Conservation (phyloP, 495 filamentous ascomycete genomes). For the Clavariopsis aquatica region DNA sequence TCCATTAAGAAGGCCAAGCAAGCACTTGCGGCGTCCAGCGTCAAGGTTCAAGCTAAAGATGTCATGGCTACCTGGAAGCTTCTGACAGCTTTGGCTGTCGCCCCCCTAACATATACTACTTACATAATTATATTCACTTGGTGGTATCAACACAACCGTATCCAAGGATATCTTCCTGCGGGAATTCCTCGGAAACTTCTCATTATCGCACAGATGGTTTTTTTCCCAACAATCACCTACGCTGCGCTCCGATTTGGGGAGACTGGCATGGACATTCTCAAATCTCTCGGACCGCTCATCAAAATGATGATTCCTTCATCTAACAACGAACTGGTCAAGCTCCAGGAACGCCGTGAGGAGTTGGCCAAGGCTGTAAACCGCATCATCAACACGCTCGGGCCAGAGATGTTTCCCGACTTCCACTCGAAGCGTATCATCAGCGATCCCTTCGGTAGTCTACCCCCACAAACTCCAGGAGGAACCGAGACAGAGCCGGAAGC, state of each 20-base stretch:
- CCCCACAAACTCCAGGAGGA: constrained; percentile 21
- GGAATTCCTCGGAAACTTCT: constrained; percentile 82
- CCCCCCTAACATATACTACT: constrained; percentile 78
- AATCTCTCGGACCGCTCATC: constrained; percentile 88
- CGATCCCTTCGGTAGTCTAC: constrained; percentile 55
- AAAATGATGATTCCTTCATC: constrained; percentile 83
- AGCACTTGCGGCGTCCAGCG: constrained; percentile 86
- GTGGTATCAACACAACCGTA: constrained; percentile 77
- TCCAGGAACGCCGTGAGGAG: constrained; percentile 70
- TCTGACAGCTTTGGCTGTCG: constrained; percentile 84
- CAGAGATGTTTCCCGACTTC: constrained; percentile 97
- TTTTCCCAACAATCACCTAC: constrained; percentile 89
- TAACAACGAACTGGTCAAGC: constrained; percentile 77
- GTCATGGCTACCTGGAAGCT: constrained; percentile 99
- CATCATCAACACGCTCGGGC: constrained; percentile 90
- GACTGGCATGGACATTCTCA: constrained; percentile 96
- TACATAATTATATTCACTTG: constrained; percentile 74
- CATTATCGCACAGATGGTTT: constrained; percentile 63
- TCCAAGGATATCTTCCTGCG: constrained; percentile 75
- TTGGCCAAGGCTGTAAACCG: constrained; percentile 83
- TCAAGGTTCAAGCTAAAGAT: constrained; percentile 91
- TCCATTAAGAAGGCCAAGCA: constrained; percentile 88
- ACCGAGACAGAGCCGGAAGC: constrained; percentile 16
- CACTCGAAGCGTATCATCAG: constrained; percentile 77
- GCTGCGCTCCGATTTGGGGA: constrained; percentile 94